A percentile compares a stretch with the other conserved stretches of the same genome.
Conservation (phyloP, 1,284 basidiomycete species). For the Ustilago curta region DNA sequence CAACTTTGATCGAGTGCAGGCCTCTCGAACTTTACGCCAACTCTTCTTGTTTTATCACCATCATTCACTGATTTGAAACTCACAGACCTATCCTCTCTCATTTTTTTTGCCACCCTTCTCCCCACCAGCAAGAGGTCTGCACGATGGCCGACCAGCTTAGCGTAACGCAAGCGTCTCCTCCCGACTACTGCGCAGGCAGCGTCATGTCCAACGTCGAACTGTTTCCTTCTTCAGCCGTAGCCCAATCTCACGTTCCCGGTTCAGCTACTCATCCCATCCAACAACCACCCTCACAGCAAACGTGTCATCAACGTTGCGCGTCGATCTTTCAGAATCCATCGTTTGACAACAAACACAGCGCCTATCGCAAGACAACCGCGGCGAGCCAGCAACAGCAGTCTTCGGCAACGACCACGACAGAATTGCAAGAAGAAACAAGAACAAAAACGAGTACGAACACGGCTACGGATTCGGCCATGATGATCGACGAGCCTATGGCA, state of each 20-base stretch:
- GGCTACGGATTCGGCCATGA: slow-evolving; percentile 26
- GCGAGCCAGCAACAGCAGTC: background rate
- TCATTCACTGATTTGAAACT: background rate
- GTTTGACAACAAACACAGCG: slow-evolving; percentile 22
- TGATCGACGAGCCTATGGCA: slow-evolving; percentile 16
- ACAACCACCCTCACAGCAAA: slow-evolving; percentile 29
- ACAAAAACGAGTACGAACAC: slow-evolving; percentile 25
- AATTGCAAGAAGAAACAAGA: background rate
- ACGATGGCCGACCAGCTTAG: background rate
- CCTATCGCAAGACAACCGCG: slow-evolving; percentile 4
- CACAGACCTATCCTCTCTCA: background rate
- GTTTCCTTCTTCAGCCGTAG: slow-evolving; percentile 36
- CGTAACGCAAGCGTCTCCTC: background rate
- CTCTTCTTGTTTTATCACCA: background rate
- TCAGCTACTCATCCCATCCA: slow-evolving; percentile 21
- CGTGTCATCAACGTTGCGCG: slow-evolving; percentile 9
- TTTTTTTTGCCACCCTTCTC: background rate
- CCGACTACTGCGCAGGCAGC: background rate
- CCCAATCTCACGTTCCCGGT: slow-evolving; percentile 31
- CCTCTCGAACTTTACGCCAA: slow-evolving; percentile 3
- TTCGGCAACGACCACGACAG: background rate
- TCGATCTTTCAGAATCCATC: slow-evolving; percentile 22
- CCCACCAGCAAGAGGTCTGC: too few species aligned
- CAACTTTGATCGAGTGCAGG: slow-evolving; percentile 4
- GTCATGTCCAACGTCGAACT: slow-evolving; percentile 27